Percentiles rank a stretch among this genome's conserved stretches.
Conservation (phyloP, 495 filamentous ascomycete genomes). For the Aeminium ludgeri region DNA sequence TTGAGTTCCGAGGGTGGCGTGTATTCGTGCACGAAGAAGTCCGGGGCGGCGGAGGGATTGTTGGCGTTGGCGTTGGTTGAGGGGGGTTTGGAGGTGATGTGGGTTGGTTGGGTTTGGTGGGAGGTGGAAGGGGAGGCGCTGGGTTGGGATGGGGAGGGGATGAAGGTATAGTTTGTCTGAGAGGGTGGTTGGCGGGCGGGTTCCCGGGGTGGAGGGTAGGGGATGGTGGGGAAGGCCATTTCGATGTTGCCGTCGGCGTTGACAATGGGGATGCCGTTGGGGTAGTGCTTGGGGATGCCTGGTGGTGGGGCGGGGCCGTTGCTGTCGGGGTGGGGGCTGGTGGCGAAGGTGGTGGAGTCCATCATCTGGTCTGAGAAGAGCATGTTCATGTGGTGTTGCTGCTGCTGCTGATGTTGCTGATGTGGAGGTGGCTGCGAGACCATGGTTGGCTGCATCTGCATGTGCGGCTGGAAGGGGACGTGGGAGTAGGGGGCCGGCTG, state of each 20-base stretch:
- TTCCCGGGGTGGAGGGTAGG: background rate
- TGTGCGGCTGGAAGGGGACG: background rate
- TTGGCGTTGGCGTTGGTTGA: background rate
- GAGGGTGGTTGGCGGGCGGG: constrained; percentile 11
- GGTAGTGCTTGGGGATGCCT: constrained; percentile 4
- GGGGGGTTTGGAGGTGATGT: constrained; percentile 2
- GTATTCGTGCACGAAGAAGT: constrained; percentile 18
- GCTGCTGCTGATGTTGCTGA: background rate
- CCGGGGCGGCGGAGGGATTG: constrained; percentile 1
- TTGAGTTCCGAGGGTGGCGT: too few relatives aligned
- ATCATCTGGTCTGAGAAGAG: too few relatives aligned
- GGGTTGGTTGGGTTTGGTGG: constrained; percentile 5
- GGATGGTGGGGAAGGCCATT: constrained; percentile 7
- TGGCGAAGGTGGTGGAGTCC: too few relatives aligned
- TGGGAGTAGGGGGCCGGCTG: background rate
- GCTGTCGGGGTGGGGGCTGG: too few relatives aligned
- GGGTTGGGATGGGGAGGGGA: too few relatives aligned
- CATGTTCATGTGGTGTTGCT: constrained; percentile 2
- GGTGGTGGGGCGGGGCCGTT: background rate
- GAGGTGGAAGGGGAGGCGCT: too few relatives aligned
- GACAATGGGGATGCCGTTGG: constrained; percentile 15
- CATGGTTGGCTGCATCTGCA: background rate
- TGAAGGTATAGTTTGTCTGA: too few relatives aligned
- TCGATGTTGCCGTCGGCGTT: constrained; percentile 6
- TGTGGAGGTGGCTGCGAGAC: background rate